Evolutionary conservation across 306 rosid genomes (phyloP).

Genomic region (Mimosa pudica): DNA sequence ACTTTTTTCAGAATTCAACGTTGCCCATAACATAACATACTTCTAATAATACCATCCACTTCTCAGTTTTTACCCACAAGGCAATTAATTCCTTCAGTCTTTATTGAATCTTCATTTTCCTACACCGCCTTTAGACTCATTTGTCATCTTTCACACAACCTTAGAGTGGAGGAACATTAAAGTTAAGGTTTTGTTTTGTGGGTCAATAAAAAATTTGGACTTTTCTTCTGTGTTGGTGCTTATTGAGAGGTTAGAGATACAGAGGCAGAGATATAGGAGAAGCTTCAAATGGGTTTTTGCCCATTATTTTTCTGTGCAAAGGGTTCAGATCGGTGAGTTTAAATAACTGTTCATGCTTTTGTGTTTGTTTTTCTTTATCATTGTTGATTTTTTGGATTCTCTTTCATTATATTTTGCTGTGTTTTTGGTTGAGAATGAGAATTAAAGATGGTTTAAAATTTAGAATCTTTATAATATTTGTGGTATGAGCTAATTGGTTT

Average conservation of each 20-base stretch:
- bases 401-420: neutral
- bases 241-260: neutral
- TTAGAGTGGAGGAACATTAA: constrained; percentile 13
- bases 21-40: constrained; percentile 30
- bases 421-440: constrained; percentile 20
- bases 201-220: constrained; percentile 45
- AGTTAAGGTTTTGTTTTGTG: constrained; percentile 42
- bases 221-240: constrained; percentile 33
- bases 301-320: constrained; percentile 69
- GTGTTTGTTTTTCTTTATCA: constrained; percentile 13
- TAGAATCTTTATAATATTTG: constrained; percentile 40
- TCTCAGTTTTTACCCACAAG: neutral
- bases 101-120: constrained; percentile 33
- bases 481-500: constrained; percentile 21
- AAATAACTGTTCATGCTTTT: neutral
- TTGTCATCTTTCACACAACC: neutral
- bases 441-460: constrained; percentile 38
- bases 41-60: neutral
- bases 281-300: constrained; percentile 42
- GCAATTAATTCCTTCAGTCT: constrained; percentile 33
- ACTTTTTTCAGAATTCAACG: constrained; percentile 39
- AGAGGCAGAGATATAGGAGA: constrained; percentile 4
- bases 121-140: constrained; percentile 25
- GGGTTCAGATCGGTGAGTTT: constrained; percentile 71
- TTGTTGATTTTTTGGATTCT: constrained; percentile 16